A percentile compares a stretch with the other conserved stretches of the same genome.
phyloP scores from a whole-genome alignment of 2,329 filamentous ascomycete genomes.

The Neoscytalidium dimidiatum region DNA sequence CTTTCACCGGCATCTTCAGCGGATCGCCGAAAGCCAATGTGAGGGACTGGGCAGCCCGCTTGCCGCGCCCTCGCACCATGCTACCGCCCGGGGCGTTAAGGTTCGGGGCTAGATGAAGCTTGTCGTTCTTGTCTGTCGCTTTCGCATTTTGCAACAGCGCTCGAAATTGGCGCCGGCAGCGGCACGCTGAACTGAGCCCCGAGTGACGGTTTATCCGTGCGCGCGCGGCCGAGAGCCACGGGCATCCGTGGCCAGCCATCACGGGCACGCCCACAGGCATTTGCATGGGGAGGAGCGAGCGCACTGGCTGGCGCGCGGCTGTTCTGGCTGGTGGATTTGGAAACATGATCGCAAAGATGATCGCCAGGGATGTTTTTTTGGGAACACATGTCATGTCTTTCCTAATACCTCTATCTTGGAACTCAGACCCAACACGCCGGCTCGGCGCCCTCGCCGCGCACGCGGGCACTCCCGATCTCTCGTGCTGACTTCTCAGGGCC shows the following conservation, averaged over 20 bases:
- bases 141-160: background rate
- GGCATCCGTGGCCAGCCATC: background rate
- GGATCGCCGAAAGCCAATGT: slow-evolving; percentile 11
- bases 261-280: background rate
- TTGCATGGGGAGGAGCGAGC: background rate
- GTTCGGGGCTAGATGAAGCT: background rate
- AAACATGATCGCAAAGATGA: background rate
- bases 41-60: background rate
- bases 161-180: background rate
- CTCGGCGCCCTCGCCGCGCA: slow-evolving; percentile 14
- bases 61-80: slow-evolving; percentile 7
- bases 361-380: background rate
- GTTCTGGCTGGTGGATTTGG: background rate
- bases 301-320: background rate
- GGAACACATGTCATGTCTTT: slow-evolving; percentile 13
- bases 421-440: slow-evolving; percentile 3
- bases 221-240: background rate
- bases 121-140: background rate
- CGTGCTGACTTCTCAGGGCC: slow-evolving; percentile 2
- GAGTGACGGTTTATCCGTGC: background rate
- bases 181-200: slow-evolving; percentile 3
- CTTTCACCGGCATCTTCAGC: slow-evolving; percentile 9
- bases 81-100: background rate
- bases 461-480: slow-evolving; percentile 16
- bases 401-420: slow-evolving; percentile 15